Evolutionary conservation across 163 green algal species (phyloP).

Genomic region (Botryococcus braunii): DNA sequence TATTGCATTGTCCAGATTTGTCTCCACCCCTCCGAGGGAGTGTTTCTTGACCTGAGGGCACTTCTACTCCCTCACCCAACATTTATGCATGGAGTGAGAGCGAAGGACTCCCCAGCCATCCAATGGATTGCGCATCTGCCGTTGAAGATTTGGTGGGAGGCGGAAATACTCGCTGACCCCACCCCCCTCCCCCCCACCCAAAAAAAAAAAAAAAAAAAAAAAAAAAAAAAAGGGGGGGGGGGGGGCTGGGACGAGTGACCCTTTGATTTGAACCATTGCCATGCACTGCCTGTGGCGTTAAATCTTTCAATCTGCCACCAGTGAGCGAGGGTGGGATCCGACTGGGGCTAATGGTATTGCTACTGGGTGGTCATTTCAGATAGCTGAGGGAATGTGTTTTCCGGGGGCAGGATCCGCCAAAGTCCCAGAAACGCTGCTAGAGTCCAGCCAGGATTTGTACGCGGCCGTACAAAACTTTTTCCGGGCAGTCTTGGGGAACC

Average conservation of each 20-base stretch:
- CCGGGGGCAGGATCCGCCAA: not conserved
- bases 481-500: no score
- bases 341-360: not conserved
- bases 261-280: no score
- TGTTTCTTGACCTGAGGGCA: not conserved
- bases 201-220: no score
- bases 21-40: not conserved
- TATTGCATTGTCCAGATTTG: not conserved
- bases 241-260: no score
- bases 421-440: not conserved
- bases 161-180: not conserved
- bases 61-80: not conserved
- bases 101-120: not conserved
- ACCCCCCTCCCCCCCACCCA: no score
- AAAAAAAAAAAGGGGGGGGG: no score
- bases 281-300: no score
- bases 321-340: no score
- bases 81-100: not conserved
- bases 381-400: not conserved
- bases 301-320: no score
- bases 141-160: conserved; percentile 14
- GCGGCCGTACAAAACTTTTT: no score
- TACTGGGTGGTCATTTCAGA: not conserved
- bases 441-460: not conserved
- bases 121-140: conserved; percentile 4